These are phyloP conservation scores for Diaporthe longicolla DNA, from an alignment of 2,329 filamentous ascomycete species.

Conservation along the genomic window DNA sequence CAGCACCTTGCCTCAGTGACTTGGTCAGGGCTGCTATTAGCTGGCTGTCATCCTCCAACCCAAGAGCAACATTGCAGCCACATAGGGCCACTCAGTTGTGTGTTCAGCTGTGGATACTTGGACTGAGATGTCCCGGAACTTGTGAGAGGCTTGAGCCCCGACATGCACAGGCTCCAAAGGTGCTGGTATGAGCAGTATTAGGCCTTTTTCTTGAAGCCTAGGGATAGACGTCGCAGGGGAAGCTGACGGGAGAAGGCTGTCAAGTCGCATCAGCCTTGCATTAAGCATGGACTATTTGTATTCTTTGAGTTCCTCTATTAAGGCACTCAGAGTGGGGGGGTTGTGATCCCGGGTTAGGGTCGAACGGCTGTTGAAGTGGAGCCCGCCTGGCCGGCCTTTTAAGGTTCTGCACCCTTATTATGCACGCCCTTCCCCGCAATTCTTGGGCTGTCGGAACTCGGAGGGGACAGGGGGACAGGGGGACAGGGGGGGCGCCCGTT, in stretches of 20 bases:
- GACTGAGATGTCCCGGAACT: neutral
- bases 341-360: neutral
- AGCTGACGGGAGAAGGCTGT: neutral
- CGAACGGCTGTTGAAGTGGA: neutral
- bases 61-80: neutral
- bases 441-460: slow-evolving; percentile 3
- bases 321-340: too few species aligned
- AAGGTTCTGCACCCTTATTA: neutral
- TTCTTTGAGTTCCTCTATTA: too few species aligned
- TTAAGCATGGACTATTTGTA: neutral
- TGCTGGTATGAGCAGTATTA: neutral
- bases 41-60: neutral
- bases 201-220: neutral
- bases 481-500: slow-evolving; percentile 19
- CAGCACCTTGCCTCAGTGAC: neutral
- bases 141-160: too few species aligned
- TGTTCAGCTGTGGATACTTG: neutral
- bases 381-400: neutral
- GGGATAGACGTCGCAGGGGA: neutral
- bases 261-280: neutral
- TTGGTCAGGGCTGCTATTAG: neutral
- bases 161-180: too few species aligned
- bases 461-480: slow-evolving; percentile 9
- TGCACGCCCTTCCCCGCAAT: slow-evolving; percentile 22
- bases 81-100: too few species aligned